Evolutionary conservation across 176 grass and related monocot species (phyloP).

Genomic region (Phoenix roebelenii): DNA sequence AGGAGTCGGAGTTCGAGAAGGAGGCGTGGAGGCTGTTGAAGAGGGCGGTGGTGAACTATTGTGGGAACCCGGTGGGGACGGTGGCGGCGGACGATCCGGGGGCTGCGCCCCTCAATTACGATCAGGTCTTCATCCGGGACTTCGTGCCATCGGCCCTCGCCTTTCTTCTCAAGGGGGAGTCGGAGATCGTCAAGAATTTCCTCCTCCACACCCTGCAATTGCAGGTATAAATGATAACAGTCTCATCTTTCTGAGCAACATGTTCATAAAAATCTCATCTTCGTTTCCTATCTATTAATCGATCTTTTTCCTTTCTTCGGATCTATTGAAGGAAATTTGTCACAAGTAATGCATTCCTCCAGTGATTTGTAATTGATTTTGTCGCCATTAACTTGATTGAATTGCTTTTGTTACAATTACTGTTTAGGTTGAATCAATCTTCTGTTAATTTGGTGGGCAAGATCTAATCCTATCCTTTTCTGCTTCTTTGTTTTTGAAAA

Average conservation of each 20-base stretch:
- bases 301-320: too few species aligned
- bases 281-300: too few species aligned
- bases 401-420: too few species aligned
- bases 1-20: constrained; percentile 10
- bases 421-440: too few species aligned
- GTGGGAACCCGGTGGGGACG: constrained; percentile 17
- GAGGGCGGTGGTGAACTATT: constrained; percentile 13
- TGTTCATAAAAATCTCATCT: too few species aligned
- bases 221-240: constrained; percentile 46
- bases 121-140: constrained; percentile 86
- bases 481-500: too few species aligned
- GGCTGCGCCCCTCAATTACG: constrained; percentile 8
- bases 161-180: constrained; percentile 89
- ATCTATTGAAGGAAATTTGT: too few species aligned
- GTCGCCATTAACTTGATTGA: too few species aligned
- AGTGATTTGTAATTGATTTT: too few species aligned
- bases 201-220: constrained; percentile 94
- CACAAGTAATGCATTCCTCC: too few species aligned
- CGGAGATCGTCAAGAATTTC: constrained; percentile 92
- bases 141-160: constrained; percentile 93
- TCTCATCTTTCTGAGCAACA: constrained; percentile 6
- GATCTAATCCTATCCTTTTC: too few species aligned
- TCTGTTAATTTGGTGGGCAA: too few species aligned
- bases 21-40: constrained; percentile 18
- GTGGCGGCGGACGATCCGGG: constrained; percentile 7